phyloP scores from a whole-genome alignment of 2,329 filamentous ascomycete genomes.

The Arthrocladium fulminans region DNA sequence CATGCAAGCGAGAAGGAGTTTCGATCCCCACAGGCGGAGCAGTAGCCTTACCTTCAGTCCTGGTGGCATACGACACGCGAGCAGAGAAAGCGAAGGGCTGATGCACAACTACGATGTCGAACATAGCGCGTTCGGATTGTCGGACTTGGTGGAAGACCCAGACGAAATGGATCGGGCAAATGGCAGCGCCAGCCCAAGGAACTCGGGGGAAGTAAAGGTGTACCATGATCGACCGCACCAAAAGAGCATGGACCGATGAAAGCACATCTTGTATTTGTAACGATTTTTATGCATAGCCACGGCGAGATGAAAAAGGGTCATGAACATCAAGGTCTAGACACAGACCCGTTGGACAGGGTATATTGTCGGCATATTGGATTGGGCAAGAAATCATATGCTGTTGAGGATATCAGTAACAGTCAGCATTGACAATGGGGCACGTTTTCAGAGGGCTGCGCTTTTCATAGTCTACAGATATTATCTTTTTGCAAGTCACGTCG shows the following conservation, averaged over 20 bases:
- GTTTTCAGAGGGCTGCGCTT: too few species aligned
- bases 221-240: constrained; percentile 17
- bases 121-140: constrained; percentile 64
- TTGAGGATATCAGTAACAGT: not conserved
- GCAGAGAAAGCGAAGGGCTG: constrained; percentile 56
- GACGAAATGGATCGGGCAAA: constrained; percentile 14
- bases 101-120: constrained; percentile 89
- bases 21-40: constrained; percentile 48
- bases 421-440: not conserved
- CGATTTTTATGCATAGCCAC: constrained; percentile 22
- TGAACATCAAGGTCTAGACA: not conserved
- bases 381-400: not conserved
- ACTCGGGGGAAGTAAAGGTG: constrained; percentile 10
- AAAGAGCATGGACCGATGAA: constrained; percentile 12
- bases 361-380: not conserved
- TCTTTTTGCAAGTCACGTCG: not conserved
- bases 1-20: constrained; percentile 73
- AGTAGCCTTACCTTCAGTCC: constrained; percentile 38
- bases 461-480: too few species aligned
- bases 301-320: constrained; percentile 5
- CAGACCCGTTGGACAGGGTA: not conserved
- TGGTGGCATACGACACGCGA: constrained; percentile 48
- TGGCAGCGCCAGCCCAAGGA: constrained; percentile 9
- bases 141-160: constrained; percentile 64
- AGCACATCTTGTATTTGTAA: constrained; percentile 13